Evolutionary conservation across 805 yeast genomes (phyloP).

Genomic region (Starmerella ratchasimensis): DNA sequence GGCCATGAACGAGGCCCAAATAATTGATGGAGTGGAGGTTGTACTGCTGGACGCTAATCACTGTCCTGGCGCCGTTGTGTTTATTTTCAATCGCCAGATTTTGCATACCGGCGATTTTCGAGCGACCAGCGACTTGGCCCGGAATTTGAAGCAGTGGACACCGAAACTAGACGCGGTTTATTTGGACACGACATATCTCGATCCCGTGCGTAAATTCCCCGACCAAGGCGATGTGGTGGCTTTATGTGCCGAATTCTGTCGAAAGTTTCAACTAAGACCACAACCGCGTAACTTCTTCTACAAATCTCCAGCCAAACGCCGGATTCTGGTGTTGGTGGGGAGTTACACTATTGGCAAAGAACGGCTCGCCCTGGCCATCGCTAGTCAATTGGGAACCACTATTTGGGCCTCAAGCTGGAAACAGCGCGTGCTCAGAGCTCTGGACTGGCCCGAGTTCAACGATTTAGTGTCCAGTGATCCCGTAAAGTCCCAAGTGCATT

Average conservation of each 20-base stretch:
- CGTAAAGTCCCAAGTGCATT: constrained; percentile 44
- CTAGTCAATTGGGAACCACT: constrained; percentile 25
- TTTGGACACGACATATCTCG: constrained; percentile 80
- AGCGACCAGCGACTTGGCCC: constrained; percentile 41
- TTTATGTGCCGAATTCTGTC: constrained; percentile 42
- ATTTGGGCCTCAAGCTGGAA: constrained; percentile 36
- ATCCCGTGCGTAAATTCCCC: constrained; percentile 65
- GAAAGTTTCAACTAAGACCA: constrained; percentile 27
- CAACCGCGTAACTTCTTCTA: constrained; percentile 18
- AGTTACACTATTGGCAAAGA: constrained; percentile 92
- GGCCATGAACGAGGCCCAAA: constrained; percentile 26
- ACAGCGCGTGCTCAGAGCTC: constrained; percentile 34
- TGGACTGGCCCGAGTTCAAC: constrained; percentile 32
- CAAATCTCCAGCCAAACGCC: constrained; percentile 22
- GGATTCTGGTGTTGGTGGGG: constrained; percentile 53
- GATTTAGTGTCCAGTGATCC: constrained; percentile 35
- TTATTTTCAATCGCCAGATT: constrained; percentile 42
- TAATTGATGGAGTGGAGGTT: constrained; percentile 38
- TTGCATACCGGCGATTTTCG: constrained; percentile 94
- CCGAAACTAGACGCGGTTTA: constrained; percentile 36
- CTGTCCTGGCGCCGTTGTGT: constrained; percentile 89
- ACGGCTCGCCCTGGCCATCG: constrained; percentile 47
- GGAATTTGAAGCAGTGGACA: constrained; percentile 8
- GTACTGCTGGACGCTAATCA: constrained; percentile 76
- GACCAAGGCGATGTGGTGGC: constrained; percentile 55